Evolutionary conservation across 768 basidiomycete species (phyloP).

Genomic region (Lenzites betulinus): DNA sequence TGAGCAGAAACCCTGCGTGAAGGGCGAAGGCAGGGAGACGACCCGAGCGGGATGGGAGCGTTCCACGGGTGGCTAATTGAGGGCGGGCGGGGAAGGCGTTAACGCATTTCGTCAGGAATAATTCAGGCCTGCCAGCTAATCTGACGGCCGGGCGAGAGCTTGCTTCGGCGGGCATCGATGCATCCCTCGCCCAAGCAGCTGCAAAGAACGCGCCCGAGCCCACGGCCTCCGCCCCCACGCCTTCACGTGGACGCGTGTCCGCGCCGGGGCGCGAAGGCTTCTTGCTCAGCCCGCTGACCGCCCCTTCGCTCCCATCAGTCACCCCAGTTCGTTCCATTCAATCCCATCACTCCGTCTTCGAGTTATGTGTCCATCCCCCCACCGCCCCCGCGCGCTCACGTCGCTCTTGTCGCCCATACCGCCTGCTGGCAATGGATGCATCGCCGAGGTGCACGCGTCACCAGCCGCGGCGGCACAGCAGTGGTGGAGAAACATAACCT

Average conservation of each 20-base stretch:
- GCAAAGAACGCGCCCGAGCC: neutral
- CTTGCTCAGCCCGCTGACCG: neutral
- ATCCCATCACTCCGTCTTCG: neutral
- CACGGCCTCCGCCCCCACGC: neutral
- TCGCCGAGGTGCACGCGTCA: neutral
- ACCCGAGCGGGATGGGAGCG: slow-evolving; percentile 15
- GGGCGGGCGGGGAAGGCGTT: slow-evolving; percentile 12
- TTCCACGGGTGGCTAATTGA: slow-evolving; percentile 19
- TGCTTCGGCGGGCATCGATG: neutral
- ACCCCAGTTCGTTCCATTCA: neutral
- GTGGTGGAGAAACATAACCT: slow-evolving; percentile 5
- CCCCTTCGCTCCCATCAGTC: neutral
- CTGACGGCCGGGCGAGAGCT: neutral
- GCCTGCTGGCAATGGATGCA: neutral
- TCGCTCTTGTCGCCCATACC: too few species aligned
- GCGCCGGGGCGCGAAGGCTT: neutral
- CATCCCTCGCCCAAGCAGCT: neutral
- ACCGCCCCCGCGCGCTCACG: neutral
- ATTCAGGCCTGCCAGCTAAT: slow-evolving; percentile 3
- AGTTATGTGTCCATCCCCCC: neutral
- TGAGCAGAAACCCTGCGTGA: slow-evolving; percentile 11
- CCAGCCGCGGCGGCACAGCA: neutral
- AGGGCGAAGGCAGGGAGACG: slow-evolving; percentile 11
- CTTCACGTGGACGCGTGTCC: neutral
- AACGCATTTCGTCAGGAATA: slow-evolving; percentile 9